Conservation (phyloP, 495 filamentous ascomycete species). For the Cercophora scortea region DNA sequence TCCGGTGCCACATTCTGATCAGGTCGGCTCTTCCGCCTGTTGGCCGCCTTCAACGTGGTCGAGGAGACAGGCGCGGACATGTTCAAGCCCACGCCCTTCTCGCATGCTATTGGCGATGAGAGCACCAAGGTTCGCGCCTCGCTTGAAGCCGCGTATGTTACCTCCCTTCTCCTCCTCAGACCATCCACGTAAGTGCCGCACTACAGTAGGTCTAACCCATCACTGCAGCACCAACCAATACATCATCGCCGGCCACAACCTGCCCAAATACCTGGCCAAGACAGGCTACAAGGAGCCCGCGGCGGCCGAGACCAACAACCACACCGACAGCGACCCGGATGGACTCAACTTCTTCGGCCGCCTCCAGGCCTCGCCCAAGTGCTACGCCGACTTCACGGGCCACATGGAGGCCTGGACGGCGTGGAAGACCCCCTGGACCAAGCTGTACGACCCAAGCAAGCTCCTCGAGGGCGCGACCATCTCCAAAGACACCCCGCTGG, state of each 20-base stretch:
- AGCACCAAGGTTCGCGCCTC: conserved; percentile 1
- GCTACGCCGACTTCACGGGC: conserved; percentile 10
- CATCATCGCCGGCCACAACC: neutral
- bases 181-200: neutral
- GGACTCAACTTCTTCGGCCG: conserved; percentile 17
- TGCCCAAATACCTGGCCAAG: conserved; percentile 14
- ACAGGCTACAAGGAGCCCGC: conserved; percentile 17
- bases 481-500: conserved; percentile 25
- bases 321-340: conserved; percentile 13
- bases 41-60: conserved; percentile 1
- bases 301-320: conserved; percentile 9
- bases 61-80: neutral
- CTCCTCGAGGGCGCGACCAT: conserved; percentile 1
- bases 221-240: conserved; percentile 3
- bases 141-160: neutral
- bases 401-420: conserved; percentile 20
- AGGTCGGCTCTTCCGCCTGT: conserved; percentile 3
- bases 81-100: conserved; percentile 3
- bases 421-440: conserved; percentile 19
- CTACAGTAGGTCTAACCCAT: conserved; percentile 5
- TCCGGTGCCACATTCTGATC: neutral
- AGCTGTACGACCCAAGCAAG: conserved; percentile 12
- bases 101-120: conserved; percentile 1
- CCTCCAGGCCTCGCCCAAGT: conserved; percentile 3
- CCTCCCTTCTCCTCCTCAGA: neutral